Evolutionary conservation across 2,329 filamentous ascomycete genomes (phyloP).

Genomic region (Mariannaea elegans): DNA sequence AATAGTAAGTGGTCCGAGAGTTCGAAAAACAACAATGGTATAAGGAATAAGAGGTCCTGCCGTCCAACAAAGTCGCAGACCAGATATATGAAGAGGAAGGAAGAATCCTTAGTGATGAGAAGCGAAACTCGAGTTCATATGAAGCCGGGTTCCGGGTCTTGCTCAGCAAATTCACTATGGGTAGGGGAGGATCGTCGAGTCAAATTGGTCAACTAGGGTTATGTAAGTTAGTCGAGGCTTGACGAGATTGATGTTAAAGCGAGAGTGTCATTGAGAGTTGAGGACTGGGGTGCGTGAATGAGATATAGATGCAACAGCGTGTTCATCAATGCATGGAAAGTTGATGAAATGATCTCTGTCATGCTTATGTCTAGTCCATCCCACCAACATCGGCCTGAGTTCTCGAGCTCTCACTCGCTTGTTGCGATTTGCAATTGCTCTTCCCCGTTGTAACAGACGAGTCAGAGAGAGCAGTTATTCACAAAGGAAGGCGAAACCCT

Average conservation of each 20-base stretch:
- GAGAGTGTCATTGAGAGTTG: not conserved
- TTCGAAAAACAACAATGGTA: not conserved
- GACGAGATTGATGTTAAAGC: not conserved
- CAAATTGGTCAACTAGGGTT: conserved; percentile 4
- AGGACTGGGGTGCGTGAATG: not conserved
- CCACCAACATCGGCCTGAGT: not conserved
- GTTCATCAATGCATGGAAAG: not conserved
- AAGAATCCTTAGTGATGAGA: conserved; percentile 14
- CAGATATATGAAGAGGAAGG: conserved; percentile 18
- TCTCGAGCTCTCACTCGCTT: not conserved
- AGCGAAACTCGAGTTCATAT: not conserved
- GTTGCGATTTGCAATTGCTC: conserved; percentile 8
- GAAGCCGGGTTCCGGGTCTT: conserved; percentile 1
- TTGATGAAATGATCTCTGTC: not conserved
- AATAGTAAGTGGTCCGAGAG: not conserved
- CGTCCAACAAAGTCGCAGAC: conserved; percentile 23
- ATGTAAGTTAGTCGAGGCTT: conserved; percentile 7
- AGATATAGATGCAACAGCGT: not conserved
- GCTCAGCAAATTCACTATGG: conserved; percentile 15
- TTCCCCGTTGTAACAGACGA: not conserved
- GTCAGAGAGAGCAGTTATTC: conserved; percentile 3
- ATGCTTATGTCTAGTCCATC: not conserved
- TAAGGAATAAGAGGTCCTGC: conserved; percentile 19
- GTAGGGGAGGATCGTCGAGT: conserved; percentile 1
- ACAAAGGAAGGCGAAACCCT: not conserved